A percentile compares a stretch with the other conserved stretches of the same genome.
phyloP scores from a whole-genome alignment of 495 filamentous ascomycete species.

The Penicillium steckii region DNA sequence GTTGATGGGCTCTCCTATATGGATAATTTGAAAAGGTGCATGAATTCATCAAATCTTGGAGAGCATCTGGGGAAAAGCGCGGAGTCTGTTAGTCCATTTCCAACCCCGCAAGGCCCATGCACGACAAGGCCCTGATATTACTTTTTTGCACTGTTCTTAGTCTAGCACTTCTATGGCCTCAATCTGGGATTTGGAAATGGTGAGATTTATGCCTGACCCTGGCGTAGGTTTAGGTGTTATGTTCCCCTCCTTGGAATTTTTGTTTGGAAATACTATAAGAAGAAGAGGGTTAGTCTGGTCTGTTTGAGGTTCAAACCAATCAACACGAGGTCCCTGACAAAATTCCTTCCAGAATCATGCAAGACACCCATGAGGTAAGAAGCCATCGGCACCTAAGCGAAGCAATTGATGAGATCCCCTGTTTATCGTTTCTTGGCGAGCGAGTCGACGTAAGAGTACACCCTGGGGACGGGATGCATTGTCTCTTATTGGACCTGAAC shows the following conservation, averaged over 20 bases:
- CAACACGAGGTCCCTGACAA: conserved; percentile 1
- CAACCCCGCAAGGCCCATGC: conserved; percentile 24
- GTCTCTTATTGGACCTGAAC: neutral
- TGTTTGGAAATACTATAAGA: neutral
- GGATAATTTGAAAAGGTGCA: neutral
- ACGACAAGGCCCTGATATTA: conserved; percentile 7
- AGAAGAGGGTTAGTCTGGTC: neutral
- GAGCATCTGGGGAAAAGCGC: conserved; percentile 25
- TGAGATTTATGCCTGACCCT: conserved; percentile 10
- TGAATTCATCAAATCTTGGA: neutral
- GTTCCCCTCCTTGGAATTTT: neutral
- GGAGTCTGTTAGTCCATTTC: conserved; percentile 6
- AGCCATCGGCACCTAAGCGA: conserved; percentile 14
- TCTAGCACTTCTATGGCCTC: conserved; percentile 9
- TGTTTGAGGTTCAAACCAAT: neutral
- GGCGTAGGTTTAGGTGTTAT: neutral
- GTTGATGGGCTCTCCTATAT: too few relatives aligned
- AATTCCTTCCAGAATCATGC: conserved; percentile 9
- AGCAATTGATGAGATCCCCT: conserved; percentile 5
- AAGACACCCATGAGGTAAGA: neutral
- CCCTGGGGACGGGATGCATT: neutral
- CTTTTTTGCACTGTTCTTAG: neutral
- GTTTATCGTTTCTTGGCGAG: conserved; percentile 7
- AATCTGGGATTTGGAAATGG: neutral
- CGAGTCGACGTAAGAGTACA: conserved; percentile 2